Evolutionary conservation across 805 yeast species (phyloP), one percentile per base, ranked within the genome.

Genomic region (Metschnikowia continentalis): DNA sequence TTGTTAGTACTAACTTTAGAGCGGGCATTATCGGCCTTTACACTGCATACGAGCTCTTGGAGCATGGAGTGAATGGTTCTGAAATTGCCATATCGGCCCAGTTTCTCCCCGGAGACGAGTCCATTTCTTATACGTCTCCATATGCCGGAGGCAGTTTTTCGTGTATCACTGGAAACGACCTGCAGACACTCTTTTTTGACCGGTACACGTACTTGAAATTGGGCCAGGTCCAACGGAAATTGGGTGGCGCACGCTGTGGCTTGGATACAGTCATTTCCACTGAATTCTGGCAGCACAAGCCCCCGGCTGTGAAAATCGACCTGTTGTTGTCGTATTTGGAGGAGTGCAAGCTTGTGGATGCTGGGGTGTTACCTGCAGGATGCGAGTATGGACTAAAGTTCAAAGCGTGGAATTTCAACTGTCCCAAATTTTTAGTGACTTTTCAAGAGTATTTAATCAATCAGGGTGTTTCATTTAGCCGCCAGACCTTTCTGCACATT

Each of bases 41-140:
- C 67, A 86, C 97, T 1, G 90, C 90, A 0, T 80, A 85, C 55
- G 83, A 87, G 43, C 69, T 91, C 14, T 54, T 81, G 33, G 72
- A 75, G 23, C 66, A 72, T 13, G 71, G 73, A 2, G 67, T 75
- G 8, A 50, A 62, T 0, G 72, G 78, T 1, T 49, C 62, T 1
- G 67, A 77, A 5, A 77, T 88, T 54, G 73, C 80, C 3, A 76
- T 88, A 2, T 58, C 84, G 17, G 92, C 88, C 6, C 80, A 85
- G 60, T 79, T 76, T 58, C 65, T 84, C 36, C 95, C 96, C 2
- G 96, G 95, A 4, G 96, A 88, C 61, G 85, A 81, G 56, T 82
- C 90, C 3, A 79, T 80, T 51, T 73, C 79, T 46, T 88, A 84
- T 65, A 83, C 96, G 1, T 85, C 91, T 0, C 96, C 96, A 0